Evolutionary conservation across 495 filamentous ascomycete genomes (phyloP).

Genomic region (Chaetomium cochliodes): DNA sequence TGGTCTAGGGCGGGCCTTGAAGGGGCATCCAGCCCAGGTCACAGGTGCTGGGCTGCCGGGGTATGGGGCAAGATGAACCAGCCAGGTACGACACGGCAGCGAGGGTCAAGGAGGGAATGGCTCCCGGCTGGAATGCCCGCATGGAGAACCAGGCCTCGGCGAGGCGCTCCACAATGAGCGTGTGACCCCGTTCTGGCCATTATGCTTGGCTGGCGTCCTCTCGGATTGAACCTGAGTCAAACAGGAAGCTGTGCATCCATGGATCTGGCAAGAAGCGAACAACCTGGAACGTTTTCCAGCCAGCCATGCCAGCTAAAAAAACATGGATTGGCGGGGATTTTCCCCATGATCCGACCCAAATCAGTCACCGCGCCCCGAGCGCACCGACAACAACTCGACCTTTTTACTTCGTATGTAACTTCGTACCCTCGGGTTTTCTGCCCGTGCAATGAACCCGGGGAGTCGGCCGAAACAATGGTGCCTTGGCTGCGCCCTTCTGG

Average conservation of each 20-base stretch:
- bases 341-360: conserved; percentile 2
- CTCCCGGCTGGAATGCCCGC: conserved; percentile 16
- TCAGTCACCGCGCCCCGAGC: background rate
- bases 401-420: too few relatives aligned
- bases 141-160: conserved; percentile 6
- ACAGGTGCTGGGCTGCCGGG: conserved; percentile 13
- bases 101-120: conserved; percentile 23
- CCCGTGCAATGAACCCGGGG: background rate
- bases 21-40: conserved; percentile 28
- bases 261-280: conserved; percentile 10
- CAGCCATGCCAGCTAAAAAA: conserved; percentile 1
- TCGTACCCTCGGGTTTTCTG: background rate
- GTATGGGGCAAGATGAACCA: conserved; percentile 9
- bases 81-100: conserved; percentile 10
- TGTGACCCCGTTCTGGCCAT: conserved; percentile 31
- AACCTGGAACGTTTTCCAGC: background rate
- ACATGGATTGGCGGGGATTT: background rate
- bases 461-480: background rate
- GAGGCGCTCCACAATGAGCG: conserved; percentile 19
- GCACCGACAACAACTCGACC: background rate
- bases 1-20: conserved; percentile 17
- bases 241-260: conserved; percentile 10
- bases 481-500: background rate
- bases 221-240: conserved; percentile 32
- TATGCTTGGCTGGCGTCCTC: conserved; percentile 30